Evolutionary conservation across 345 rosid species (phyloP).

Genomic region (Aegle marmelos): DNA sequence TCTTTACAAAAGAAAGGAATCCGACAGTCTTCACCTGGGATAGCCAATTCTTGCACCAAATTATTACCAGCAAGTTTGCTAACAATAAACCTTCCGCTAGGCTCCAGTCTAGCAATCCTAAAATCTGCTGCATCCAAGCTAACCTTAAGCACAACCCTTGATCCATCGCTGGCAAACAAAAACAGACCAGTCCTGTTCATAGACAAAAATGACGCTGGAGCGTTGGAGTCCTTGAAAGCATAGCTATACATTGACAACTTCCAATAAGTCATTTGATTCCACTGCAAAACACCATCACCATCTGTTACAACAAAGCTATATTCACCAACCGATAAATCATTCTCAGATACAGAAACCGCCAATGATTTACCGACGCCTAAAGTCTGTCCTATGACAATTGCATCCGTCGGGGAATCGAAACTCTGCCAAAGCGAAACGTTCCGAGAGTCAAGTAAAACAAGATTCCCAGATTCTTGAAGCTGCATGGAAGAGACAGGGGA

Average conservation of each 20-base stretch:
- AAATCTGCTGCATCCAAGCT: not conserved
- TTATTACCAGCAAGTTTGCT: not conserved
- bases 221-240: slow-evolving; percentile 2
- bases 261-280: slow-evolving; percentile 22
- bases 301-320: slow-evolving; percentile 14
- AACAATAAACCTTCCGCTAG: not conserved
- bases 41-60: not conserved
- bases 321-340: slow-evolving; percentile 8
- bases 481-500: not conserved
- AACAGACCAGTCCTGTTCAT: slow-evolving; percentile 4
- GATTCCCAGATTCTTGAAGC: slow-evolving; percentile 26
- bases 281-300: slow-evolving; percentile 16
- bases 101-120: not conserved
- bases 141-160: not conserved
- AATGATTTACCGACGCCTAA: slow-evolving; percentile 12
- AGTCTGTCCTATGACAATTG: slow-evolving; percentile 18
- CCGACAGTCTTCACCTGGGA: not conserved
- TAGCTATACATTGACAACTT: slow-evolving; percentile 7
- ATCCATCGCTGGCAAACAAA: slow-evolving; percentile 3
- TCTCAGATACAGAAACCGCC: not conserved
- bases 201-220: slow-evolving; percentile 1
- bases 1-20: slow-evolving; percentile 10
- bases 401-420: slow-evolving; percentile 23
- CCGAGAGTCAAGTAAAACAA: slow-evolving; percentile 13
- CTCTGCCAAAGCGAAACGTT: slow-evolving; percentile 24